A percentile compares a stretch with the other conserved stretches of the same genome.
These are phyloP conservation scores for Fusarium algeriense DNA, from an alignment of 2,329 filamentous ascomycete genomes.

Conservation along the genomic window DNA sequence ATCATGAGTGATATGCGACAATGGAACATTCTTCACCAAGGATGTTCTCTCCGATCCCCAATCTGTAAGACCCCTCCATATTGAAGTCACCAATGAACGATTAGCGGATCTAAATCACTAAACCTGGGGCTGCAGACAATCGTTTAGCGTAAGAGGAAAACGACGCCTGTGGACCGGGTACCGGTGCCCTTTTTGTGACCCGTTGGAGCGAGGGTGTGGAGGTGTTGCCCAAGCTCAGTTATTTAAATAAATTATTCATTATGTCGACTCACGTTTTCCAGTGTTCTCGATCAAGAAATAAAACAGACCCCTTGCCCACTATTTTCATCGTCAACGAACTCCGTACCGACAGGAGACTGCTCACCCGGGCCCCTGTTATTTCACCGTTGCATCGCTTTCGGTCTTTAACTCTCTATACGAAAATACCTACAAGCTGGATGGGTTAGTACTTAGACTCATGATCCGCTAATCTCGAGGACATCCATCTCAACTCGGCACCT, in stretches of 20 bases:
- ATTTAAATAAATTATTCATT: slow-evolving; percentile 33
- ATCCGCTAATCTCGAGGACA: slow-evolving; percentile 16
- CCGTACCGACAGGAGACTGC: neutral
- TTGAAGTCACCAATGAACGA: slow-evolving; percentile 14
- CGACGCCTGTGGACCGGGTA: neutral
- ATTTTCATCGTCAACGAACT: neutral
- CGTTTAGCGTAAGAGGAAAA: slow-evolving; percentile 24
- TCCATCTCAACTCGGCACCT: slow-evolving; percentile 5
- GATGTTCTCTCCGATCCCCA: neutral
- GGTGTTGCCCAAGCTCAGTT: slow-evolving; percentile 25
- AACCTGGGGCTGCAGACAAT: slow-evolving; percentile 21
- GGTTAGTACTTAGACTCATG: neutral
- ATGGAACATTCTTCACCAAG: slow-evolving; percentile 1
- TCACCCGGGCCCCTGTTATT: slow-evolving; percentile 1
- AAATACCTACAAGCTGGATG: neutral
- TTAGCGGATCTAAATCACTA: neutral
- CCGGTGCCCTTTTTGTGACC: slow-evolving; percentile 44
- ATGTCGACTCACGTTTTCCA: slow-evolving; percentile 22
- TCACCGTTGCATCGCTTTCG: neutral
- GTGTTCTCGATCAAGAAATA: slow-evolving; percentile 12
- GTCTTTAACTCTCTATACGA: neutral
- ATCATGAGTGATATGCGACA: slow-evolving; percentile 3
- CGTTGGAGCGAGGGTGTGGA: slow-evolving; percentile 21
- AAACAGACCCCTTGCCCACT: neutral
- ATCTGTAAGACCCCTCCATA: neutral